Percentiles rank a stretch among this genome's conserved stretches.
These are phyloP conservation scores for Puccinia novopanici DNA, from an alignment of 1,284 basidiomycete genomes.

Conservation along the genomic window DNA sequence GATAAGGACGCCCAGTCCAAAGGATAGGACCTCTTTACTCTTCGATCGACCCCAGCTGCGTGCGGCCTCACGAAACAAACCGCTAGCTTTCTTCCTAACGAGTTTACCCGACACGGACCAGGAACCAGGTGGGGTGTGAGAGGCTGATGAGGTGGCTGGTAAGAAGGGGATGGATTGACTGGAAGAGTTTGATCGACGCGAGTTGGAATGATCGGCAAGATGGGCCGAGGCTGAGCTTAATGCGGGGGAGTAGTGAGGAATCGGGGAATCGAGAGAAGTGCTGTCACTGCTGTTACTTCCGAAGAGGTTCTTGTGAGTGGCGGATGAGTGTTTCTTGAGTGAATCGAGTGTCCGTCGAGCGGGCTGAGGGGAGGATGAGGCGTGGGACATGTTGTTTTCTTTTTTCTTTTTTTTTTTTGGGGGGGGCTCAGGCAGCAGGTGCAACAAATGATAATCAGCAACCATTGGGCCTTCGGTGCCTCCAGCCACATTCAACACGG, in stretches of 20 bases:
- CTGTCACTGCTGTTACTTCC: background rate
- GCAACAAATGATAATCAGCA: no score
- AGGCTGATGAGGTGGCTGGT: constrained; percentile 8
- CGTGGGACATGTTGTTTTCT: background rate
- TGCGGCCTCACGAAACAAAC: constrained; percentile 48
- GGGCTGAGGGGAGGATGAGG: constrained; percentile 16
- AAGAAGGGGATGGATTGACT: constrained; percentile 1
- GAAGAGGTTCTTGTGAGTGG: constrained; percentile 10
- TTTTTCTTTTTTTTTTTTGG: no score
- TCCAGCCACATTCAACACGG: no score
- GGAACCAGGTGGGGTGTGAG: constrained; percentile 19
- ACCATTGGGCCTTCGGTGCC: no score
- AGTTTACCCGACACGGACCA: constrained; percentile 42
- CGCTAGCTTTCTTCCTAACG: constrained; percentile 48
- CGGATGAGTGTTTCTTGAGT: constrained; percentile 22
- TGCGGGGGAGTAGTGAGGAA: background rate
- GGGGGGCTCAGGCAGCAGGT: no score
- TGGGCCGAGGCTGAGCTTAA: background rate
- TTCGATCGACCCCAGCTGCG: constrained; percentile 49
- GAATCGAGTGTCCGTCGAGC: background rate
- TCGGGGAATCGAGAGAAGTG: background rate
- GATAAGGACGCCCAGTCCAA: constrained; percentile 41
- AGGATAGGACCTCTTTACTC: constrained; percentile 42
- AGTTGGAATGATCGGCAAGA: background rate
- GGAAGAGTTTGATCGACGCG: constrained; percentile 26